Base-by-base conservation (phyloP, 352 stramenopile species). In the Phytopythium boreale region DNA sequence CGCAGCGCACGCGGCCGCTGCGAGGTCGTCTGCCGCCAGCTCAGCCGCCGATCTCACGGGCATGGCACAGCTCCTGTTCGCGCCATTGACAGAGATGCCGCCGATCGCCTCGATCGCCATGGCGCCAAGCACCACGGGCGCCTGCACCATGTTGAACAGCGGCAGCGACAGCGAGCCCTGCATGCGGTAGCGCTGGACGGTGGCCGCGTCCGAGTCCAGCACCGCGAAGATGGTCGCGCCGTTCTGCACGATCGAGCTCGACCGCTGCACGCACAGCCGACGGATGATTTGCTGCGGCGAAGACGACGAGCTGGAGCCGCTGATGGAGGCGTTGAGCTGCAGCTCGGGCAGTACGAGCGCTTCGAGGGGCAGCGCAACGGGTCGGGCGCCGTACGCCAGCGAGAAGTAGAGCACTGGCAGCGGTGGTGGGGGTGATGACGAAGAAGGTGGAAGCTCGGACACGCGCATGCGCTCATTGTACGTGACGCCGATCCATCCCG, bases 101-200 rank as follows among this genome's bases (percentile, higher is more conserved):
- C 67, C 72, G n/a, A 89, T 61, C 4, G 71, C 53, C 29, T 77
- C 56, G 15, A 92, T 67, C 9, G 78, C 79, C 79, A 89, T 89
- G 8, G 64, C 50, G 15, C 82, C 82, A 52, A 92, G 83, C 58
- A 82, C 69, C n/a, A 92, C 73, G 0, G 82, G 80, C 9, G 73
- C 64, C 34, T 90, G 74, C 31, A 82, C 66, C 82, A 92, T 92
- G 65, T 89, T 92, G 67, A 79, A 88, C 14, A 91, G 70, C n/a
- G 70, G 70, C 5, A 88, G 70, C 17, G 74, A 65, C 12, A 77
- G 71, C 1, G 70, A 77, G 22, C 78, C 74, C 36, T 89, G 77
- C 44, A 89, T 55, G 34, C 80, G 68, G 50, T 88, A 83, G 14
- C 80, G 75, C 43, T 82, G 75, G 20, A 75, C 68, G 0, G 77